A percentile compares a stretch with the other conserved stretches of the same genome.
Evolutionary conservation across 2,329 filamentous ascomycete genomes (phyloP).

Genomic region (Trichoderma sp.): DNA sequence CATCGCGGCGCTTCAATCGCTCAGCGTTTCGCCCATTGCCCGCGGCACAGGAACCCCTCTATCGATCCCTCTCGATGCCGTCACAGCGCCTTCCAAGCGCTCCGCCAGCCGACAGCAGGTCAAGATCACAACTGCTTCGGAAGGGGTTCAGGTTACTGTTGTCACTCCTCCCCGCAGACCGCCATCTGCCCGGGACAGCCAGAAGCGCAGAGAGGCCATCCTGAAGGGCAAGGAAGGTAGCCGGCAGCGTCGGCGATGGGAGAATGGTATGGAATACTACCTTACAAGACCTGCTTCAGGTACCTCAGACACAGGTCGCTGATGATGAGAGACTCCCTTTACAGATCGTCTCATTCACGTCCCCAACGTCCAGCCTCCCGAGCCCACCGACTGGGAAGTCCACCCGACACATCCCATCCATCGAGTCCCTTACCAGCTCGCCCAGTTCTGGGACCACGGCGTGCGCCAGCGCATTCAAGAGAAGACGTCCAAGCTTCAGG

Average conservation of each 20-base stretch:
- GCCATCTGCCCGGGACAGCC: constrained; percentile 51
- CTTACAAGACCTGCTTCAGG: not conserved
- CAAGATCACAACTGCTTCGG: not conserved
- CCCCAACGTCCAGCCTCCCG: constrained; percentile 78
- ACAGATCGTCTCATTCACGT: constrained; percentile 82
- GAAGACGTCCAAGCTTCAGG: constrained; percentile 40
- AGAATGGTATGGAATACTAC: constrained; percentile 67
- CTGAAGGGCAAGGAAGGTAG: constrained; percentile 90
- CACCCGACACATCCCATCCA: constrained; percentile 76
- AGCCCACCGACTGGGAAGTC: constrained; percentile 77
- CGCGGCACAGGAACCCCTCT: constrained; percentile 62
- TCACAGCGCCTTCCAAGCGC: constrained; percentile 21
- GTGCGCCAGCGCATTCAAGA: constrained; percentile 50
- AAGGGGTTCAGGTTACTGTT: not conserved
- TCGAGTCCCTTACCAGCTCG: constrained; percentile 82
- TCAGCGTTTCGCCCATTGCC: constrained; percentile 53
- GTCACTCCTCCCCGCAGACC: constrained; percentile 37
- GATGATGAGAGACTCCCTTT: not conserved
- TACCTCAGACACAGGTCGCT: not conserved
- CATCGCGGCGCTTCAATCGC: constrained; percentile 52
- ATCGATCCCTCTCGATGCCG: constrained; percentile 71
- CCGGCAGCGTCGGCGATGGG: constrained; percentile 82
- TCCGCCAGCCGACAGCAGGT: constrained; percentile 10
- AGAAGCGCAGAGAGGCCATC: constrained; percentile 65
- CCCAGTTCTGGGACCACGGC: constrained; percentile 72